Evolutionary conservation across 208 protist genomes (phyloP).

Genomic region (Leishmania arabica): DNA sequence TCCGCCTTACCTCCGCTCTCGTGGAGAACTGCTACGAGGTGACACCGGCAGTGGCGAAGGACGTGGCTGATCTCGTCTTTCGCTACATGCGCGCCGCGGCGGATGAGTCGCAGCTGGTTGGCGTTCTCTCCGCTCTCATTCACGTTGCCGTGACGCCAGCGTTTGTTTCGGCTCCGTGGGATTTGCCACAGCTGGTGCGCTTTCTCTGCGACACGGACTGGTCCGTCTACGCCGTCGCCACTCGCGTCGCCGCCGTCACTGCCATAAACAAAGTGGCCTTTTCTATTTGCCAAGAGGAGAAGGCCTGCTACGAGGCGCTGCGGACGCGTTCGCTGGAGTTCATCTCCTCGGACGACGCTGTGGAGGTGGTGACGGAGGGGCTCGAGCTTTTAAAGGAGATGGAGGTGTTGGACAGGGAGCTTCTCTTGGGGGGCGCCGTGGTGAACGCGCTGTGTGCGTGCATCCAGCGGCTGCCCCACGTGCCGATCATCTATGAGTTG

Average conservation of each 20-base stretch:
- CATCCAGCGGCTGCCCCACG: constrained; percentile 54
- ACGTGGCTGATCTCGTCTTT: constrained; percentile 48
- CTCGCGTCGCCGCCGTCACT: constrained; percentile 43
- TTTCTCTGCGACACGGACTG: constrained; percentile 72
- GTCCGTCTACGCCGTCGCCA: constrained; percentile 38
- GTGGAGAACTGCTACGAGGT: constrained; percentile 79
- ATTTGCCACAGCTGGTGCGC: constrained; percentile 42
- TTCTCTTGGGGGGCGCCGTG: constrained; percentile 19
- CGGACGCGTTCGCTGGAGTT: constrained; percentile 20
- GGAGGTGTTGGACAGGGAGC: constrained; percentile 27
- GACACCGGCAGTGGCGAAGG: constrained; percentile 38
- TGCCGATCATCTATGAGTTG: constrained; percentile 56
- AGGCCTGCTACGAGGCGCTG: constrained; percentile 35
- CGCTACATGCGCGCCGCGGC: constrained; percentile 44
- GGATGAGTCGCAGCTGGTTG: constrained; percentile 55
- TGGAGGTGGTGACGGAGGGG: constrained; percentile 35
- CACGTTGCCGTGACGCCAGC: constrained; percentile 48
- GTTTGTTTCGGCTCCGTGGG: constrained; percentile 65
- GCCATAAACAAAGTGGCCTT: constrained; percentile 43
- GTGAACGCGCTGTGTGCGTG: constrained; percentile 44
- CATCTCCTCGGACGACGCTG: constrained; percentile 28
- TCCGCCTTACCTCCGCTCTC: constrained; percentile 62
- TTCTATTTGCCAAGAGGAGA: constrained; percentile 46
- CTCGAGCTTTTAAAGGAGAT: constrained; percentile 36
- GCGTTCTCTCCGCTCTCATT: constrained; percentile 57